A percentile compares a stretch with the other conserved stretches of the same genome.
Conservation (phyloP, 1,284 basidiomycete species). For the Lentinula novae-zelandiae region DNA sequence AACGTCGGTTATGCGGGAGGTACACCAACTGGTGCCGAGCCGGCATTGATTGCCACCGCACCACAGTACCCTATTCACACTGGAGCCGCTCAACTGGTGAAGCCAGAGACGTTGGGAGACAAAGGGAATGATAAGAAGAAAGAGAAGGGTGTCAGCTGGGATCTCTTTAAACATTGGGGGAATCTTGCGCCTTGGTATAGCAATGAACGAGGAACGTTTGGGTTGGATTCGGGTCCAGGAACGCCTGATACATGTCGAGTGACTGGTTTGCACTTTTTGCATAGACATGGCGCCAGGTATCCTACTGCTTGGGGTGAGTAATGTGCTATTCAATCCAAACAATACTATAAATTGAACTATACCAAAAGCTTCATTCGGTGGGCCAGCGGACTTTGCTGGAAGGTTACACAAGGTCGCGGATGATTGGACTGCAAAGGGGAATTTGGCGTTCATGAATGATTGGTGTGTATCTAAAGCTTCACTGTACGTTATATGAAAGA, state of each 20-base stretch:
- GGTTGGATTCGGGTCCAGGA: constrained; percentile 66
- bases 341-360: background rate
- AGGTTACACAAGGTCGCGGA: constrained; percentile 52
- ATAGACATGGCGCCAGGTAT: constrained; percentile 80
- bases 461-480: constrained; percentile 42
- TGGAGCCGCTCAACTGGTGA: constrained; percentile 63
- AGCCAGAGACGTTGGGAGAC: constrained; percentile 30
- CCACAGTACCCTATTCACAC: constrained; percentile 74
- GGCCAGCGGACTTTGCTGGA: constrained; percentile 59
- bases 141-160: constrained; percentile 38
- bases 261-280: constrained; percentile 72
- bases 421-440: constrained; percentile 60
- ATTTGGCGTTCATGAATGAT: constrained; percentile 70
- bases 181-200: constrained; percentile 86
- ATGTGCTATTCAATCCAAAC: background rate
- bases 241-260: constrained; percentile 68
- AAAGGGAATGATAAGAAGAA: constrained; percentile 9
- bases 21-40: constrained; percentile 82
- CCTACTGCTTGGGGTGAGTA: constrained; percentile 65
- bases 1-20: constrained; percentile 78
- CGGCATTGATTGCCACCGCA: constrained; percentile 75
- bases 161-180: constrained; percentile 77
- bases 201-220: constrained; percentile 64
- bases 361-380: constrained; percentile 56
- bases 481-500: background rate